Evolutionary conservation across 148 eudicot species (phyloP).

Genomic region (Rhododendron ferrugineum): DNA sequence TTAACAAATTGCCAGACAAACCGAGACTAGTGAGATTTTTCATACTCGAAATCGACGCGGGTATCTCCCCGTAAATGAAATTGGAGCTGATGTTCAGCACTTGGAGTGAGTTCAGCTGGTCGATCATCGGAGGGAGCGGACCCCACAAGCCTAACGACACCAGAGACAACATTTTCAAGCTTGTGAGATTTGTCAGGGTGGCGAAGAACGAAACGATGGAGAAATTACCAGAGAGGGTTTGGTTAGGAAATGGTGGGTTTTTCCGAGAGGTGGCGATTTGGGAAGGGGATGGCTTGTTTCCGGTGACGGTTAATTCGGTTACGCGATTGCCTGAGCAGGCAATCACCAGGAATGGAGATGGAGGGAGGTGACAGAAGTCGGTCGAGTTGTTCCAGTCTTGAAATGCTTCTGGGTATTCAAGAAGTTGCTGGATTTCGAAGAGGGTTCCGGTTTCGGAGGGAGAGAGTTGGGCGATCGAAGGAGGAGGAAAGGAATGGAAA

Average conservation of each 20-base stretch:
- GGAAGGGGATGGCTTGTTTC: constrained; percentile 51
- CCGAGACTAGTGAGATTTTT: constrained; percentile 37
- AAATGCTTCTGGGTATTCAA: constrained; percentile 60
- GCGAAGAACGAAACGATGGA: constrained; percentile 74
- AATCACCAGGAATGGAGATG: constrained; percentile 34
- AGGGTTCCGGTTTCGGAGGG: constrained; percentile 50
- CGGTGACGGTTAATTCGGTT: constrained; percentile 66
- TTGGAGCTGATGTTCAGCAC: constrained; percentile 72
- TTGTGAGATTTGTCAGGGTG: constrained; percentile 59
- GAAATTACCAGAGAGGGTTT: constrained; percentile 44
- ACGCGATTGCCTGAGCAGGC: constrained; percentile 62
- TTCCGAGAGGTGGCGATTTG: constrained; percentile 7
- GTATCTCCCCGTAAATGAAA: constrained; percentile 62
- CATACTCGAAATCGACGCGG: constrained; percentile 39
- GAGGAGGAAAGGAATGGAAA: constrained; percentile 22
- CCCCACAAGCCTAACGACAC: constrained; percentile 92
- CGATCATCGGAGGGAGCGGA: constrained; percentile 50
- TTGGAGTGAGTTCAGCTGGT: constrained; percentile 50
- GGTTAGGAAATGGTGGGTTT: constrained; percentile 18
- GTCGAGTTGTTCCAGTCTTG: constrained; percentile 67
- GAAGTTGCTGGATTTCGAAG: constrained; percentile 51
- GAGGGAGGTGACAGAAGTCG: constrained; percentile 55
- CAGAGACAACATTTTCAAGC: constrained; percentile 44
- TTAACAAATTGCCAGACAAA: constrained; percentile 58
- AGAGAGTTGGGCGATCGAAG: constrained; percentile 43